Evolutionary conservation across 495 filamentous ascomycete genomes (phyloP).

Genomic region (Aspergillus baeticus): DNA sequence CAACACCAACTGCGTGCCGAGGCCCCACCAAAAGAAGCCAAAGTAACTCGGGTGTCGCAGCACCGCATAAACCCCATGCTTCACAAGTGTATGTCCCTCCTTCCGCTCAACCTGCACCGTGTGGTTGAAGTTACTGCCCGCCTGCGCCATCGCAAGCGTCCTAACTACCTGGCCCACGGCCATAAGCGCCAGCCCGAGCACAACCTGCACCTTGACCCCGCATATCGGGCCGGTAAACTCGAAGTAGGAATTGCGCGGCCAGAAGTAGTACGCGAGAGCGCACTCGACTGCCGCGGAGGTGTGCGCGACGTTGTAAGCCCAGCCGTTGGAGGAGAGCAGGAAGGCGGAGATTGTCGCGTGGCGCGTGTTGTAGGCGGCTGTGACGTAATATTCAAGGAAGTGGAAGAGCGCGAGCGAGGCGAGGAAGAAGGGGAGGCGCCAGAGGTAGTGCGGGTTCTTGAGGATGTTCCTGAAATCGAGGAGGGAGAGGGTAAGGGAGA

Average conservation of each 20-base stretch:
- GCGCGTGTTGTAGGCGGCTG: constrained; percentile 76
- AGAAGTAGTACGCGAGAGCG: constrained; percentile 55
- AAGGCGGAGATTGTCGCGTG: constrained; percentile 72
- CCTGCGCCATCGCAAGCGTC: constrained; percentile 80
- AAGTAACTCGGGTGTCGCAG: constrained; percentile 91
- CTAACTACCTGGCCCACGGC: constrained; percentile 69
- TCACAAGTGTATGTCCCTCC: constrained; percentile 74
- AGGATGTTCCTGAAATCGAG: constrained; percentile 31
- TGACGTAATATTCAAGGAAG: constrained; percentile 92
- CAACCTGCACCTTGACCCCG: constrained; percentile 27
- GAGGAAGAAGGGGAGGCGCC: constrained; percentile 84
- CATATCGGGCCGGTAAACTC: constrained; percentile 17
- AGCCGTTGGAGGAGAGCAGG: constrained; percentile 82
- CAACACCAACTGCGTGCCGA: constrained; percentile 89
- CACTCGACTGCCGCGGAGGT: constrained; percentile 69
- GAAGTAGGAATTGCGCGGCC: constrained; percentile 46
- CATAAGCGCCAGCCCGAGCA: constrained; percentile 63
- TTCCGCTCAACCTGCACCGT: constrained; percentile 66
- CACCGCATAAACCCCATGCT: constrained; percentile 59
- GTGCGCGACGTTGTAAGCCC: constrained; percentile 82
- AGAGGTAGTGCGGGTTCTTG: constrained; percentile 51
- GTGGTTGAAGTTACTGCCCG: constrained; percentile 91
- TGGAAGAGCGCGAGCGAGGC: constrained; percentile 78
- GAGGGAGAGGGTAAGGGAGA: constrained; percentile 42
- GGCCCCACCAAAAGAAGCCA: constrained; percentile 96